Percentiles rank a stretch among this genome's conserved stretches.
Conservation (phyloP, 257 asterid genomes). For the Sherardia arvensis region DNA sequence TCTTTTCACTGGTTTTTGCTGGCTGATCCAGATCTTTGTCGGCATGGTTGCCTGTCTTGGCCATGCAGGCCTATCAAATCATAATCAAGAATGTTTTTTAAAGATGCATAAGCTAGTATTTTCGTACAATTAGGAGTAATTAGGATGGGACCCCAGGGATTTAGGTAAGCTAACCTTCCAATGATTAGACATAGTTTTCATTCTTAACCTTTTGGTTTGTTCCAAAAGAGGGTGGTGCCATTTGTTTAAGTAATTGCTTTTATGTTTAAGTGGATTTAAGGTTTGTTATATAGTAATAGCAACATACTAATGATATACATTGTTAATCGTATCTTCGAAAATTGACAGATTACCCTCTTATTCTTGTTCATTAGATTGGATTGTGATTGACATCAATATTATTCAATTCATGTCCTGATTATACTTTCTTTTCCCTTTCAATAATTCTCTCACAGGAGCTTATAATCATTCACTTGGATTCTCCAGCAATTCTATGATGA, state of each 20-base stretch:
- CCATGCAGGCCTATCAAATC: neutral
- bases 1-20: neutral
- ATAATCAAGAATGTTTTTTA: neutral
- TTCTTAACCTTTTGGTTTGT: conserved; percentile 4
- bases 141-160: neutral
- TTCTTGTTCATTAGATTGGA: conserved; percentile 20
- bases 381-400: conserved; percentile 19
- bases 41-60: neutral
- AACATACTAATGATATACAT: neutral
- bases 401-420: neutral
- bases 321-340: conserved; percentile 23
- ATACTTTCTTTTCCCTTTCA: neutral
- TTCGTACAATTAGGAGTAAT: neutral
- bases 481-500: neutral
- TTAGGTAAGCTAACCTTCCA: conserved; percentile 7
- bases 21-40: neutral
- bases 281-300: neutral
- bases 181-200: conserved; percentile 5
- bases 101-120: neutral
- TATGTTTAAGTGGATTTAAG: neutral
- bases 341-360: conserved; percentile 27
- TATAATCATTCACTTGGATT: neutral
- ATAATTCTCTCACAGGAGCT: neutral
- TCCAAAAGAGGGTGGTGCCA: conserved; percentile 6
- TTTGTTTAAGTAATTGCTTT: neutral